Conservation (phyloP, 2,329 filamentous ascomycete species). For the Stachybotrys chartarum region DNA sequence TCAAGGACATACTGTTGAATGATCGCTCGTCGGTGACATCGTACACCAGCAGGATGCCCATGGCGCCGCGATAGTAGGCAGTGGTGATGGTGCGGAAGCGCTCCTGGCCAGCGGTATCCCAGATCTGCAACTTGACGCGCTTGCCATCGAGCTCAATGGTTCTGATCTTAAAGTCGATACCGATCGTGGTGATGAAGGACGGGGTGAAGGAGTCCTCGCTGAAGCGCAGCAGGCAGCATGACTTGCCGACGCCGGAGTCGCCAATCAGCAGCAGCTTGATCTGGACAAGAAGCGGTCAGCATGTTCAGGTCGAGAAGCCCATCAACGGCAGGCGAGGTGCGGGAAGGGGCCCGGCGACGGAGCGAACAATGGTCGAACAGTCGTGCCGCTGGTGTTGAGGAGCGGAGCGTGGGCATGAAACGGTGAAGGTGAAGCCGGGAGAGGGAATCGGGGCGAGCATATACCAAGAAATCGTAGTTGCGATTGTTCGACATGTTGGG, state of each 20-base stretch:
- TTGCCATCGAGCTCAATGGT: conserved; percentile 99
- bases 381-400: not conserved
- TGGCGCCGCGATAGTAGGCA: conserved; percentile 95
- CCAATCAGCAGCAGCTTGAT: conserved; percentile 96
- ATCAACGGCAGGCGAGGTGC: not conserved
- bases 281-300: conserved; percentile 36
- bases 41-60: conserved; percentile 96
- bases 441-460: conserved; percentile 17
- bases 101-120: conserved; percentile 98
- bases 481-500: conserved; percentile 85
- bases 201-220: conserved; percentile 97
- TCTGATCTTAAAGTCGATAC: conserved; percentile 99
- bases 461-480: conserved; percentile 98
- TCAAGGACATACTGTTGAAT: conserved; percentile 70
- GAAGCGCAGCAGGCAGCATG: conserved; percentile 92
- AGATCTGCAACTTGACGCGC: conserved; percentile 98
- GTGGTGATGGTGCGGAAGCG: conserved; percentile 98
- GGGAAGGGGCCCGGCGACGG: conserved; percentile 10
- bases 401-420: not conserved
- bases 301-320: not conserved
- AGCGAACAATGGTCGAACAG: conserved; percentile 4
- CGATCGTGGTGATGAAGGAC: conserved; percentile 97
- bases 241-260: conserved; percentile 95
- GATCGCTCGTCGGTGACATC: conserved; percentile 96
- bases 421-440: not conserved